A percentile compares a stretch with the other conserved stretches of the same genome.
These are phyloP conservation scores for Wickerhamomyces ciferrii DNA, from an alignment of 805 yeast species.

Conservation along the genomic window DNA sequence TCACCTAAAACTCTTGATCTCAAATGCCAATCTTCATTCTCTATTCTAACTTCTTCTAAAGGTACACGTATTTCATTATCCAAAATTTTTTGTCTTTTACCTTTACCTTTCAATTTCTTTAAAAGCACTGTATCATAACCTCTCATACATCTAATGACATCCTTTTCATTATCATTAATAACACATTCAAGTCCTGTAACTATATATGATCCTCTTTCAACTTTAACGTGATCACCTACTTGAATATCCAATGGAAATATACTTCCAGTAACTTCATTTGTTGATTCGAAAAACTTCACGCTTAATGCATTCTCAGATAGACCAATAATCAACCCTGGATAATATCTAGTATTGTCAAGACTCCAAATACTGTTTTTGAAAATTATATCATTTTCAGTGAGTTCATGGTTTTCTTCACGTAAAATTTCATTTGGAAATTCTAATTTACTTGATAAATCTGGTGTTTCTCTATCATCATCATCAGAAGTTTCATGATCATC, in stretches of 20 bases:
- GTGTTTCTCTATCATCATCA: not conserved
- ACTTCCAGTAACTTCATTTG: constrained; percentile 19
- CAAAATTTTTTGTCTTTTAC: constrained; percentile 11
- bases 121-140: constrained; percentile 51
- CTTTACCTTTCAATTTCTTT: constrained; percentile 19
- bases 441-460: not conserved
- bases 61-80: constrained; percentile 17
- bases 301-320: constrained; percentile 23
- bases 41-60: constrained; percentile 26
- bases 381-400: constrained; percentile 24
- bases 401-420: constrained; percentile 3
- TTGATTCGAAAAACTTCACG: constrained; percentile 36
- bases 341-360: constrained; percentile 39
- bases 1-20: constrained; percentile 23
- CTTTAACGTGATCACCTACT: constrained; percentile 48
- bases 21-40: constrained; percentile 28
- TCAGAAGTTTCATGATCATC: not conserved
- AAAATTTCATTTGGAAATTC: constrained; percentile 2
- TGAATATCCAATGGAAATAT: constrained; percentile 42
- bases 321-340: constrained; percentile 40
- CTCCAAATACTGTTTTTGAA: constrained; percentile 47
- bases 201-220: constrained; percentile 28
- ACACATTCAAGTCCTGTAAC: constrained; percentile 42
- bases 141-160: constrained; percentile 46
- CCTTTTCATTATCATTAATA: constrained; percentile 10